Evolutionary conservation across 306 rosid species (phyloP), one percentile per base, ranked within the genome.

Genomic region (Erythrophleum fordii): DNA sequence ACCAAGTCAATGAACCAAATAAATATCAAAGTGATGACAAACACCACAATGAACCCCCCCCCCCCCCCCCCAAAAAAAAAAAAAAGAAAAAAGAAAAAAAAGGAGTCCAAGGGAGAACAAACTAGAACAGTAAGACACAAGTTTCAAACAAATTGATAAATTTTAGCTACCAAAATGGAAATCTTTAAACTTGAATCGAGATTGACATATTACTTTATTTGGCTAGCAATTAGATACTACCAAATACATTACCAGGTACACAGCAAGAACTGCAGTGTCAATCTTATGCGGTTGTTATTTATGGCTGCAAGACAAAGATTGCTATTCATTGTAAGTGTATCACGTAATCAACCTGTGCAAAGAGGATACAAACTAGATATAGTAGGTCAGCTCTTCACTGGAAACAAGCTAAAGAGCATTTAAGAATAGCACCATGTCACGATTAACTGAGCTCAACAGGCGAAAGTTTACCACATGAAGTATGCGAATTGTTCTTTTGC

Each of bases 181-280:
- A 51, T 37, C 10, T 26, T 39, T n/a, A n/a, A 64, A 73, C 35
- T 16, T 46, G 14, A 46, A 71, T 44, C 4, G 16, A 25, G 65
- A 58, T 58, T 58, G 34, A 25, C 18, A 25, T 58, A 12, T 25
- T 58, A 25, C 17, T 5, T 11, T 18, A 11, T 20, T 69, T 56
- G 71, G 31, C 70, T 16, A 29, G 77, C 60, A 44, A 66, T 66
- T 10, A 66, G 29, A 66, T 37, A 44, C 71, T 37, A 44, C 60
- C 39, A 56, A 31, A 79, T n/a, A 79, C 22, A 56, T 73, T 66
- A 73, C 80, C 73, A 41, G 64, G 53, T 62, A 48, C 18, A 31
- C 44, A 53, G 39, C 76, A 64, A 8, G 64, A 28, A 61, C 73
- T 25, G 65, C 39, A 39, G 37, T n/a, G 31, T 28, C 69, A 31